Base-by-base conservation (phyloP, 192 early-diverging fungal genomes). In the Umbelopsis sp. region DNA sequence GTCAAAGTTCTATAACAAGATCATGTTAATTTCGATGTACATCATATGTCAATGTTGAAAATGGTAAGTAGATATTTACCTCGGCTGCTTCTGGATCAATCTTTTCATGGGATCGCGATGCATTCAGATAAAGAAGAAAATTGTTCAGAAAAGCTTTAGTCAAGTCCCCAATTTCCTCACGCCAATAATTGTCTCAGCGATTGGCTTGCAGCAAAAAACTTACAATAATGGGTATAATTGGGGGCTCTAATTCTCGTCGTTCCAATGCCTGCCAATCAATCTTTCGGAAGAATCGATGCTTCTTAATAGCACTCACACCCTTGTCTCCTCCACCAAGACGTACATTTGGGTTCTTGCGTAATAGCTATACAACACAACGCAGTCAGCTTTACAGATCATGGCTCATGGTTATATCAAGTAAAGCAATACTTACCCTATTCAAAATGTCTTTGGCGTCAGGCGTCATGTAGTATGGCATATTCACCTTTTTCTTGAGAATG, bases 401-500 rank as follows among this genome's bases (percentile, higher is more conserved):
- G 37, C 37, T 49, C 9, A 8, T 48, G 21, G n/a, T 64, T 20
- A 22, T 22, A 44, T 12, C 27, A 65, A 20, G 16, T n/a, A 61
- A 6, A 6, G 37, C 37, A 41, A 51, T 23, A 21, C 68, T 55
- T 76, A 83, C 82, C 71, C 89, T 90, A 21, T 80, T 87, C 61
- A 93, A 75, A 41, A 98, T 74, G 78, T 95, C 92, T 71, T 89
- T 89, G 35, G 94, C 91, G 58, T 88, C 87, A 21, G 89, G 71
- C 0, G 93, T 91, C 47, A 98, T 66, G 71, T 92, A 96, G 37
- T 88, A 87, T 8, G 96, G 96, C 65, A 91, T 83, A 15, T 81
- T 82, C 33, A 93, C 72, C 72, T 95, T 95, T 74, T 91, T 92
- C 72, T 91, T 93, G 65, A 92, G 73, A 68, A 98, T 95, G 65